Evolutionary conservation across 2,329 filamentous ascomycete species (phyloP), one percentile per base, ranked within the genome.

Genomic region (Phoma herbarum): DNA sequence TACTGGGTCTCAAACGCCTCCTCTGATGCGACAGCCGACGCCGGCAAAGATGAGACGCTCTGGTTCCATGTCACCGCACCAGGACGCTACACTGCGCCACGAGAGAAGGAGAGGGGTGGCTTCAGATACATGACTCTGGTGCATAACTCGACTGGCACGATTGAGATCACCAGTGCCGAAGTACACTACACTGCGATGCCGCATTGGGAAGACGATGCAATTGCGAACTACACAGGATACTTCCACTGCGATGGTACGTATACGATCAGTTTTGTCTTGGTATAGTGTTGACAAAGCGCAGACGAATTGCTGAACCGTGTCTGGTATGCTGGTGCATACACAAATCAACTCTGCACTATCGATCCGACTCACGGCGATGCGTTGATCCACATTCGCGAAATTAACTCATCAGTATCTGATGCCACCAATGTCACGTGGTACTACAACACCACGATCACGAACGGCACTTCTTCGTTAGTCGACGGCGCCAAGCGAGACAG

Each of bases 401-500:
- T 75, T 48, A 75, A 65, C 2, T 65, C 65, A 29, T 65, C 72
- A 2, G 68, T 73, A 7, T 74, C 69, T 1, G 70, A 73, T 31
- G 64, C 64, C 1, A 66, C 67, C 3, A 74, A 77, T 37, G 70
- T 75, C 14, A 73, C 74, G 1, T 81, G 78, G 79, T 80, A 77
- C 28, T 69, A 73, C 61, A 80, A 80, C 45, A 72, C 67, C 22
- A 80, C 79, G 0, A 78, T 80, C 43, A 73, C 78, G 0, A 76
- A 78, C n/a, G 77, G 77, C 0, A 71, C 63, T 0, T 76, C 73
- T 16, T 68, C 70, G 4, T 61, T 80, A 9, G 75, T 77, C 1
- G 85, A 88, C 67, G 86, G 85, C 14, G 83, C 84, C 1, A 88
- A 88, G 68, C 79, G 86, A 29, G 86, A 88, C 65, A 79, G 84